Conservation (phyloP, 768 basidiomycete species). For the Auriscalpium vulgare region DNA sequence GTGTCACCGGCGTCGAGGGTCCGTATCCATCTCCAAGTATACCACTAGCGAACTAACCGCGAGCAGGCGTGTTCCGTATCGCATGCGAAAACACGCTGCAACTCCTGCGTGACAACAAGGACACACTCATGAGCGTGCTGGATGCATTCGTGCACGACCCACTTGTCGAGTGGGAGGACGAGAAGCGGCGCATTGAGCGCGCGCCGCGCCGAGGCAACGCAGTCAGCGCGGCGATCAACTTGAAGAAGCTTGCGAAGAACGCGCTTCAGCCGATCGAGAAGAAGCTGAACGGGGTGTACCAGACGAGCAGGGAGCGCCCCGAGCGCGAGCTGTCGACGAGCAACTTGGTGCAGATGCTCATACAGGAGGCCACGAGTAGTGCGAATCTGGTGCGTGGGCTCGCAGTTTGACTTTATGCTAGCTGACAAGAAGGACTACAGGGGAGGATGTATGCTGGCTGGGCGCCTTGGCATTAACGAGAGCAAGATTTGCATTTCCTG, state of each 20-base stretch:
- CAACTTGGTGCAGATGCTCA: conserved; percentile 86
- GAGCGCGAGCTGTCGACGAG: conserved; percentile 56
- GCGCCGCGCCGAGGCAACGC: conserved; percentile 1
- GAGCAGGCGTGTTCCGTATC: conserved; percentile 78
- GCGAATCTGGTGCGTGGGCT: conserved; percentile 52
- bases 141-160: conserved; percentile 98
- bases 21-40: conserved; percentile 1
- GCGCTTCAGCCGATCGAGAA: conserved; percentile 76
- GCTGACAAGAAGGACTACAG: conserved; percentile 34
- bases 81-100: conserved; percentile 88
- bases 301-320: conserved; percentile 25
- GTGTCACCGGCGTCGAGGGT: conserved; percentile 92
- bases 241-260: conserved; percentile 61
- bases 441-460: conserved; percentile 88
- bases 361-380: conserved; percentile 76
- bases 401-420: background rate
- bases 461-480: conserved; percentile 65
- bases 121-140: conserved; percentile 89
- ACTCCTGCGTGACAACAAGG: conserved; percentile 82
- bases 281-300: conserved; percentile 72
- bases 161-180: conserved; percentile 90
- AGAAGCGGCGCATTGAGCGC: conserved; percentile 55
- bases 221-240: conserved; percentile 30
- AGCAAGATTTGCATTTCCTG: background rate
- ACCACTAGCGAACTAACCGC: background rate